These are phyloP conservation scores for Saccharum spontaneum DNA, from an alignment of 176 grass and related monocot species.

Conservation along the genomic window DNA sequence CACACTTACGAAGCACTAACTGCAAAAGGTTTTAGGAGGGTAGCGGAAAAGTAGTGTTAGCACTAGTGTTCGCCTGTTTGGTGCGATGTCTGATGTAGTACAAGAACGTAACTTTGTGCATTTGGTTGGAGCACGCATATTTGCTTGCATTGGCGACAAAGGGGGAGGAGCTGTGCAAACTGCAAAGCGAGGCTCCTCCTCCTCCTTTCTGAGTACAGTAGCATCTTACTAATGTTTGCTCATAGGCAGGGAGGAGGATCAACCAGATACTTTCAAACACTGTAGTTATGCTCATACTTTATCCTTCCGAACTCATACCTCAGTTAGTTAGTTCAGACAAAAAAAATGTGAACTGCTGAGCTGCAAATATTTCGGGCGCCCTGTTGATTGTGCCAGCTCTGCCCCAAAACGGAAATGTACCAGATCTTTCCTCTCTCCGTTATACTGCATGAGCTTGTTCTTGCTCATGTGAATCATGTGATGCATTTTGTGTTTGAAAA, in stretches of 20 bases:
- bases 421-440: background rate
- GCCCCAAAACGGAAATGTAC: background rate
- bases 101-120: background rate
- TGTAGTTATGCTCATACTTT: background rate
- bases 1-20: background rate
- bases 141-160: conserved; percentile 3
- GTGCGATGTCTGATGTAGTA: background rate
- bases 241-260: background rate
- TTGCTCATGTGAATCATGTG: background rate
- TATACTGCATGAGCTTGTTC: background rate
- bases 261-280: conserved; percentile 11
- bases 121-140: background rate
- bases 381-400: conserved; percentile 3
- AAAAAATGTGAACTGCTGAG: conserved; percentile 3
- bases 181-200: background rate
- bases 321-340: background rate
- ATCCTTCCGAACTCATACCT: background rate
- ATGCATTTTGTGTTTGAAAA: conserved; percentile 16
- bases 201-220: background rate
- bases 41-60: background rate
- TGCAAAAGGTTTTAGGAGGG: background rate
- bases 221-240: background rate
- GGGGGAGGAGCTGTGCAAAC: background rate
- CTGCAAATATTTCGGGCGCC: background rate
- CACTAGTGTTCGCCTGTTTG: background rate